Percentiles rank a stretch among this genome's conserved stretches.
Evolutionary conservation across 306 rosid genomes (phyloP).

Genomic region (Medicago truncatula): DNA sequence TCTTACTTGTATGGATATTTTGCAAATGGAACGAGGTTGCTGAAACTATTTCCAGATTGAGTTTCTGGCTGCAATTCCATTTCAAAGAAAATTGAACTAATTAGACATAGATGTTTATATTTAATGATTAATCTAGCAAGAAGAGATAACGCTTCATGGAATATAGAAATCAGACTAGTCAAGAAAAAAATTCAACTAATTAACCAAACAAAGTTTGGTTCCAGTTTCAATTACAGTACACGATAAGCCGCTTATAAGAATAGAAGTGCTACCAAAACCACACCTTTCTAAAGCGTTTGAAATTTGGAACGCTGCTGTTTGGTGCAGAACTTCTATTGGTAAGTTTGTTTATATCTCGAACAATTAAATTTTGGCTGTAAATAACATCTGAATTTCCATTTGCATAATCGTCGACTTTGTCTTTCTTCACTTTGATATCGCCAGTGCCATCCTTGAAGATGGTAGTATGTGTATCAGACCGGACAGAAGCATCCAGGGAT

Average conservation of each 20-base stretch:
- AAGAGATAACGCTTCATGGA: slow-evolving; percentile 15
- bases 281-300: slow-evolving; percentile 89
- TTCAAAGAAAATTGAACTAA: slow-evolving; percentile 33
- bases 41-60: slow-evolving; percentile 82
- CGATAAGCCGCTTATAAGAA: slow-evolving; percentile 20
- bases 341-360: slow-evolving; percentile 50
- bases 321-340: slow-evolving; percentile 41
- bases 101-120: slow-evolving; percentile 19
- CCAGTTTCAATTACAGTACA: slow-evolving; percentile 34
- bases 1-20: slow-evolving; percentile 84
- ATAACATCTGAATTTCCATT: slow-evolving; percentile 53
- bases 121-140: slow-evolving; percentile 21
- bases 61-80: slow-evolving; percentile 61
- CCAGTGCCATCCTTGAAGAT: slow-evolving; percentile 44
- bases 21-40: slow-evolving; percentile 76
- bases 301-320: slow-evolving; percentile 58
- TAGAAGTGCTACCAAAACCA: slow-evolving; percentile 32
- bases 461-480: slow-evolving; percentile 36
- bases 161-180: slow-evolving; percentile 23
- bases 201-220: slow-evolving; percentile 26
- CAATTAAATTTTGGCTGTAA: slow-evolving; percentile 68
- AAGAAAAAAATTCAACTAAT: slow-evolving; percentile 32
- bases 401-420: slow-evolving; percentile 56
- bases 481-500: slow-evolving; percentile 43
- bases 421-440: slow-evolving; percentile 49